Base-by-base conservation (phyloP, 352 stramenopile species). In the Ophiocytium majus region DNA sequence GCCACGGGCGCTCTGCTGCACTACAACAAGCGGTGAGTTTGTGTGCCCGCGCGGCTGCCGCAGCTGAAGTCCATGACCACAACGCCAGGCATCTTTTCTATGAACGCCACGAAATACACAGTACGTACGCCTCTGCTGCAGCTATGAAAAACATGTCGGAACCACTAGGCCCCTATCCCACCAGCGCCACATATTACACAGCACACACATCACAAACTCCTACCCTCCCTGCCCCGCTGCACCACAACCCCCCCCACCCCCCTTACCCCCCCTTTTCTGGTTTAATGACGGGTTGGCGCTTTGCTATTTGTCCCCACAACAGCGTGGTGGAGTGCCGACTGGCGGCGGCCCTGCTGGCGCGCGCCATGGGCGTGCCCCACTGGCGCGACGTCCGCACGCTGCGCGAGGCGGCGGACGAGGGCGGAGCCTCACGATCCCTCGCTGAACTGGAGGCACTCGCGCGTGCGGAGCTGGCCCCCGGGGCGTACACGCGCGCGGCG, bases 1-100 rank as follows among this genome's bases (percentile, higher is more conserved):
- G 92, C 93, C 0, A 91, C 92, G n/a, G 91, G 92, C 76, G 92
- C 92, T 0, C 81, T 85, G 10, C 90, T 83, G 37, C 88, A 87
- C 9, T 96, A 91, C 81, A 96, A 96, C 86, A 93, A 93, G 84
- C 92, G 93, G 9, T 93, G 95, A 71, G n/a, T n/a, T n/a, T n/a
- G n/a, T n/a, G n/a, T n/a, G 43, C 43, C 5, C 43, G 43, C 43
- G 43, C 43, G 5, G 43, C 43, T 57, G 43, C 43, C 5, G 43
- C 43, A 57, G 43, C 43, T n/a, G n/a, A n/a, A n/a, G n/a, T n/a
- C n/a, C n/a, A n/a, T n/a, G n/a, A n/a, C n/a, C n/a, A n/a, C n/a
- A n/a, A n/a, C n/a, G n/a, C n/a, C n/a, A n/a, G n/a, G n/a, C n/a
- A n/a, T n/a, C n/a, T n/a, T n/a, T n/a, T n/a, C n/a, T n/a, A n/a